Base-by-base conservation (phyloP, 2,329 filamentous ascomycete genomes). In the Colletotrichum tropicale region DNA sequence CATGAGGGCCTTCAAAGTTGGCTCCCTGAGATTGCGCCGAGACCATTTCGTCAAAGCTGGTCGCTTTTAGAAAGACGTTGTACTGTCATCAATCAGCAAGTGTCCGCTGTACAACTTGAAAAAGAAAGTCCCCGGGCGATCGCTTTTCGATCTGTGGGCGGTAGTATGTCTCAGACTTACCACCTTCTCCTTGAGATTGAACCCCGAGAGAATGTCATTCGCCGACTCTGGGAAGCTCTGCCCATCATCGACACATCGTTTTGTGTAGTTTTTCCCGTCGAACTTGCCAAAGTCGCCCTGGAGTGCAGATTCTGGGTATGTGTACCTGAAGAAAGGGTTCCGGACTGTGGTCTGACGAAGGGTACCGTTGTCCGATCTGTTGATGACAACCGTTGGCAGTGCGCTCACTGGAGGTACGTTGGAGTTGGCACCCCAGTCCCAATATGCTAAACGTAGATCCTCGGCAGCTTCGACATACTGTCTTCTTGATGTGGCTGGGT, bases 321-420 rank as follows among this genome's bases (percentile, higher is more conserved):
- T 82, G 81, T 88, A 93, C 71, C 85, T 87, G 77, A 86, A 87
- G 1, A 92, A 81, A 5, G 91, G 91, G 79, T 92, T 92, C 52
- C 82, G 81, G 34, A 91, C 83, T 7, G 80, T 82, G 32, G 84
- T 81, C 6, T 76, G 34, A 18, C 65, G 76, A 24, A 85, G 66
- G 18, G 34, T 52, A 18, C 61, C 62, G 24, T 85, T 85, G 26
- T 82, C 80, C 5, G 88, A 86, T 21, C 87, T 82, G n/a, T 84
- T 85, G 74, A 90, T 81, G 7, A 72, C 83, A 65, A 87, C 80
- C 13, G 81, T 85, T 55, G 81, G 77, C 30, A 81, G 79, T 3
- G 81, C 80, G 4, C 82, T 85, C n/a, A 85, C 84, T 0, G 79
- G 77, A 5, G 90, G 89, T 5, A 91, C 83, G n/a, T 77, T 75